Evolutionary conservation across 768 basidiomycete genomes (phyloP).

Genomic region (Gloeophyllum trabeum): DNA sequence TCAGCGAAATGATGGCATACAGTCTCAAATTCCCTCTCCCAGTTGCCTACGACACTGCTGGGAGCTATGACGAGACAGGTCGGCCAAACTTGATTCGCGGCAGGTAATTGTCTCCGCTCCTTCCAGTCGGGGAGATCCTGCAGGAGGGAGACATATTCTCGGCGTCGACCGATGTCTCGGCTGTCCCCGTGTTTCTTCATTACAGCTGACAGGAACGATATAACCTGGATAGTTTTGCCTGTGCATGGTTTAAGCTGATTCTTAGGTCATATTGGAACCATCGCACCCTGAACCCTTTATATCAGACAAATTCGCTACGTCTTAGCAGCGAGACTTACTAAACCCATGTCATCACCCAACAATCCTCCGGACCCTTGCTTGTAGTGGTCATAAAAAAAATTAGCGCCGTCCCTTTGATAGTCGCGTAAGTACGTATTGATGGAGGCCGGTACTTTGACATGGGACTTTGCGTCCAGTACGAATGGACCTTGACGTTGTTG

Average conservation of each 20-base stretch:
- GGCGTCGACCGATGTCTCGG: conserved; percentile 57
- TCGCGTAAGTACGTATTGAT: conserved; percentile 84
- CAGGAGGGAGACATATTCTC: conserved; percentile 50
- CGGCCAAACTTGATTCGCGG: conserved; percentile 66
- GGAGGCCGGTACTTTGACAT: conserved; percentile 45
- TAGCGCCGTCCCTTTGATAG: conserved; percentile 82
- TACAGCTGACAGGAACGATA: conserved; percentile 81
- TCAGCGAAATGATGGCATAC: too few species aligned
- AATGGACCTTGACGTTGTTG: conserved; percentile 34
- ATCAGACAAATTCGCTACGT: too few species aligned
- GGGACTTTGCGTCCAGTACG: conserved; percentile 33
- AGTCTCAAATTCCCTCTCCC: conserved; percentile 81
- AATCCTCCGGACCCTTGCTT: conserved; percentile 60
- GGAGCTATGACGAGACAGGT: conserved; percentile 87
- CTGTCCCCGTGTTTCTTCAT: conserved; percentile 71
- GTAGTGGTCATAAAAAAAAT: conserved; percentile 73
- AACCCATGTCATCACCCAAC: conserved; percentile 95
- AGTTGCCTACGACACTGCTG: conserved; percentile 73
- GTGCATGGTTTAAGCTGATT: conserved; percentile 2
- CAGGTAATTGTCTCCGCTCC: conserved; percentile 40
- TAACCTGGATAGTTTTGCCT: conserved; percentile 93
- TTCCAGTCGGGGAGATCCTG: conserved; percentile 51
- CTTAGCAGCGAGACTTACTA: conserved; percentile 26
- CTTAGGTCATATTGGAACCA: not conserved
- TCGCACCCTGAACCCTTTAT: too few species aligned